These are phyloP conservation scores for Fusarium pseudocircinatum DNA, from an alignment of 2,329 filamentous ascomycete genomes.

Conservation along the genomic window DNA sequence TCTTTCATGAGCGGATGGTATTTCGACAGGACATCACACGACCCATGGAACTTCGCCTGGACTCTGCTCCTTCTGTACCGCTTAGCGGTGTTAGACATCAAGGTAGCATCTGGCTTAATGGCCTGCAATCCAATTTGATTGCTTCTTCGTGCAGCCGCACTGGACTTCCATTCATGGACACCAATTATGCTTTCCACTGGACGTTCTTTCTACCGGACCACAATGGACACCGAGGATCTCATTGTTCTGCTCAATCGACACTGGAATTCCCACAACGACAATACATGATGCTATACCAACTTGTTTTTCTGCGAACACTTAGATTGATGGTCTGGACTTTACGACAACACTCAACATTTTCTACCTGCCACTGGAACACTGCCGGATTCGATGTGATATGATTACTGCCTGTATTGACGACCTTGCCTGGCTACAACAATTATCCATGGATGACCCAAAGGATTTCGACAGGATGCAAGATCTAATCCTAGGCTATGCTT, in stretches of 20 bases:
- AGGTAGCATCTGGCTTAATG: slow-evolving; percentile 30
- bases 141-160: slow-evolving; percentile 46
- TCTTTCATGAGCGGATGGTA: slow-evolving; percentile 2
- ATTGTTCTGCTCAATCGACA: slow-evolving; percentile 20
- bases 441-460: slow-evolving; percentile 14
- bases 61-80: slow-evolving; percentile 23
- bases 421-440: not conserved
- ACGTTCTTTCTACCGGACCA: slow-evolving; percentile 7
- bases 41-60: slow-evolving; percentile 7
- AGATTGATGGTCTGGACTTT: not conserved
- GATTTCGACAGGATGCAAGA: slow-evolving; percentile 36
- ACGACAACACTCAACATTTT: not conserved
- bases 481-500: not conserved
- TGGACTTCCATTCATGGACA: slow-evolving; percentile 18
- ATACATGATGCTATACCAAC: slow-evolving; percentile 35
- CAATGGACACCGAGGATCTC: slow-evolving; percentile 23
- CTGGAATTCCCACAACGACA: slow-evolving; percentile 10
- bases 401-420: slow-evolving; percentile 14
- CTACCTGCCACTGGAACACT: slow-evolving; percentile 3
- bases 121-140: slow-evolving; percentile 49
- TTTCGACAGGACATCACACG: slow-evolving; percentile 22
- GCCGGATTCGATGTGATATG: slow-evolving; percentile 28
- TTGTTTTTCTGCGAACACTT: slow-evolving; percentile 32
- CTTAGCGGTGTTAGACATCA: slow-evolving; percentile 16
- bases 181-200: slow-evolving; percentile 8